A percentile compares a stretch with the other conserved stretches of the same genome.
Conservation (phyloP, 352 stramenopile species). For the Phytopythium oedochilum region DNA sequence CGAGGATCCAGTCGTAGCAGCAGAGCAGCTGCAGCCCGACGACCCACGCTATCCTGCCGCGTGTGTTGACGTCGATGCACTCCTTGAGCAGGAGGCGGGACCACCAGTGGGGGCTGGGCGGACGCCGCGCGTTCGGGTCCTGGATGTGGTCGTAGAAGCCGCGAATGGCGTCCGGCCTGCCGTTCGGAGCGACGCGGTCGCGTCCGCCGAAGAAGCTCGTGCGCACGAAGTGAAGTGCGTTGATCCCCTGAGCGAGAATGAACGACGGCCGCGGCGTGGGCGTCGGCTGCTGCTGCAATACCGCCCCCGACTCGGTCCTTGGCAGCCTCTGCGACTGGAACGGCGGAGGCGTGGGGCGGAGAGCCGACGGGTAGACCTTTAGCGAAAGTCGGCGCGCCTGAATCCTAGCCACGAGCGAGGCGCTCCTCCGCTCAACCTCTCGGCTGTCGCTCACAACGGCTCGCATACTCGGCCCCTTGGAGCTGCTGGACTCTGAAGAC, state of each 20-base stretch:
- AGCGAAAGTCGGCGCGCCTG: not conserved
- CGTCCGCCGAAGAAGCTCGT: conserved; percentile 32
- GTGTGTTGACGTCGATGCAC: conserved; percentile 47
- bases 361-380: conserved; percentile 13
- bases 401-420: not conserved
- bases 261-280: conserved; percentile 2
- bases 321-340: not conserved
- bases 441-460: not conserved
- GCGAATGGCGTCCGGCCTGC: conserved; percentile 34
- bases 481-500: not conserved
- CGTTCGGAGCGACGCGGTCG: conserved; percentile 9
- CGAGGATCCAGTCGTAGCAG: conserved; percentile 51
- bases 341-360: not conserved
- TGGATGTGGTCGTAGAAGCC: conserved; percentile 51
- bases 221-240: conserved; percentile 21
- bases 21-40: conserved; percentile 27
- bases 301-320: not conserved
- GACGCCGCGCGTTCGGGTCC: conserved; percentile 9
- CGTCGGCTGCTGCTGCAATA: not conserved
- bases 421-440: not conserved
- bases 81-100: conserved; percentile 16
- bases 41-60: conserved; percentile 40
- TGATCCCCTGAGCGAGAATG: conserved; percentile 20
- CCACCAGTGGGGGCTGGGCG: conserved; percentile 29
- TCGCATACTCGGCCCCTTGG: not conserved